Evolutionary conservation across 371 early-diverging fungal genomes (phyloP), one percentile per base, ranked within the genome.

Genomic region (Chytridium lagenaria): DNA sequence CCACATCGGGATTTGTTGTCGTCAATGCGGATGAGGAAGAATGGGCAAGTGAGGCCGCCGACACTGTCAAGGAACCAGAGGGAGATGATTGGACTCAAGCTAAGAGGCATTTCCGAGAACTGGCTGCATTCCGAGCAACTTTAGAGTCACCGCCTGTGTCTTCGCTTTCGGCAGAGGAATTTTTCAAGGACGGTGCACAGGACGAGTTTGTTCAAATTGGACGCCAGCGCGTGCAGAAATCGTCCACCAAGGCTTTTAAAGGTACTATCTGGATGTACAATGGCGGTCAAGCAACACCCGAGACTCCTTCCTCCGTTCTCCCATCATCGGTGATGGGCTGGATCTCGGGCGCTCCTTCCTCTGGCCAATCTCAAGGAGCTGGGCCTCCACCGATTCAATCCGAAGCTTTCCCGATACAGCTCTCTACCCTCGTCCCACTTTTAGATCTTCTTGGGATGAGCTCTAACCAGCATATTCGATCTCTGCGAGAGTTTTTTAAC

Each of bases 221-320:
- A 0, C 76, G 84, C 2, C 67, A 69, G 10, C 39, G 68, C 1
- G 26, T 63, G n/a, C 71, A 76, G 22, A 26, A 26, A 12, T 52
- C 34, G 16, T 50, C 68, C 7, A 59, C 22, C 19, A 68, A 72
- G 55, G 61, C 49, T 1, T 74, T 78, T 61, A 67, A 49, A 1
- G 84, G 77, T 16, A 80, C 79, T 3, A 44, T 84, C 30, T 84
- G 84, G 84, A 82, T 84, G 79, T 82, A 82, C 73, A 77, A 84
- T 39, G 72, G 44, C 1, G 34, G 19, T 7, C 26, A 7, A 3
- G 23, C 64, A 19, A 28, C 22, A 16, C 57, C 57, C 34, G 30
- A 22, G 28, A 30, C 22, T 0, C 22, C 51, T 19, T 15, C 7
- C 2, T 12, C 10, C 19, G 33, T 19, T n/a, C 55, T 68, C 1